Base-by-base conservation (phyloP, 768 basidiomycete species). In the Cyathus striatus region DNA sequence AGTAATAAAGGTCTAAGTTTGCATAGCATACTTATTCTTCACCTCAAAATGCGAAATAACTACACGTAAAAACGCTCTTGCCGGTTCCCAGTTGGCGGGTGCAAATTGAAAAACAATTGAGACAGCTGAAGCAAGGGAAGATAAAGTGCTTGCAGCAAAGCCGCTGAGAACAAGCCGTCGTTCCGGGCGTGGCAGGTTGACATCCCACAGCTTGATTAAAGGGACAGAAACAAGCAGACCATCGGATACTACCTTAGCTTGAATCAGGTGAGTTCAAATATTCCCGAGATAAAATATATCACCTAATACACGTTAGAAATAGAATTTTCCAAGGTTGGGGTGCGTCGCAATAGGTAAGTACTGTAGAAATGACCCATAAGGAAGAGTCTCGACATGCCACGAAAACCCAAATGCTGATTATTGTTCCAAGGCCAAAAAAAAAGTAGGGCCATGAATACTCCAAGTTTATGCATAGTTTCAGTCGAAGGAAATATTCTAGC, bases 81-180 rank as follows among this genome's bases (percentile, higher is more conserved):
- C 49, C 12, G 49, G 49, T 20, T 47, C 46, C 49, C 45, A 46
- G 23, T 26, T 47, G 4, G 38, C 33, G 3, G 49, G 49, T 23
- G 45, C 49, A 33, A 50, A 50, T 25, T 40, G 42, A 40, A 50
- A 46, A 13, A 50, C 22, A 5, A 40, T 38, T 17, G 37, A 40
- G 16, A 5, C 49, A 14, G 41, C 32, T 5, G 42, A 39, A 25
- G 46, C 34, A 6, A 47, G 12, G 12, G 24, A n/a, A 14, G 23
- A 24, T 10, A n/a, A 40, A 10, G 22, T 4, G 20, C 40, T 40
- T 40, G 40, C 18, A 23, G 40, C 40, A 23, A 40, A 40, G 3
- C 40, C 40, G 14, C 16, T 20, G 13, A 27, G 24, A 14, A 40
- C 22, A 2, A 40, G 40, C 12, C 24, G n/a, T 40, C 40, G 40